Percentiles rank a stretch among this genome's conserved stretches.
Evolutionary conservation across 768 basidiomycete genomes (phyloP).

Genomic region (Tylopilus subfusipes): DNA sequence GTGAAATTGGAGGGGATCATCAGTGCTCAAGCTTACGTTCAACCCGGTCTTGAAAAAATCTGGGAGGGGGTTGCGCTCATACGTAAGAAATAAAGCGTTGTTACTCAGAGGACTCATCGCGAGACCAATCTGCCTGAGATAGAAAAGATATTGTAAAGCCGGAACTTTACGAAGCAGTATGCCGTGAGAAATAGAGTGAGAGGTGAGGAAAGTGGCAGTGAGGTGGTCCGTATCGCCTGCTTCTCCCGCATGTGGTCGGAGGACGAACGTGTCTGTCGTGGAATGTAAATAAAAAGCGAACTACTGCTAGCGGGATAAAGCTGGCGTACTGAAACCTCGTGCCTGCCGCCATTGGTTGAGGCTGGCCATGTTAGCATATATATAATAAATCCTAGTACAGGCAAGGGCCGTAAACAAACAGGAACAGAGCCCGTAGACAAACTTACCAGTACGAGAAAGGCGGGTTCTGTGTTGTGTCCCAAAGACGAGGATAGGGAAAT

Average conservation of each 20-base stretch:
- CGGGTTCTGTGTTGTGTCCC: conserved; percentile 87
- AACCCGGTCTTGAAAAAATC: conserved; percentile 96
- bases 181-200: conserved; percentile 99
- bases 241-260: conserved; percentile 96
- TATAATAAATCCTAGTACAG: conserved; percentile 81
- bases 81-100: conserved; percentile 94
- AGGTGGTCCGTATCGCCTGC: conserved; percentile 98
- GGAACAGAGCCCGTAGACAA: neutral
- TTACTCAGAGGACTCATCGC: conserved; percentile 99
- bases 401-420: conserved; percentile 1
- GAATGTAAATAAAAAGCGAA: conserved; percentile 1
- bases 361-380: conserved; percentile 95
- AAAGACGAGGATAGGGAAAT: conserved; percentile 86
- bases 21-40: conserved; percentile 94
- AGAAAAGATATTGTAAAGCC: conserved; percentile 94
- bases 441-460: conserved; percentile 93
- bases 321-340: conserved; percentile 83
- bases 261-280: conserved; percentile 83
- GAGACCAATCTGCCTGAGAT: conserved; percentile 95
- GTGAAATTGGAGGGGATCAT: conserved; percentile 95
- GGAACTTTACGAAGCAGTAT: conserved; percentile 97
- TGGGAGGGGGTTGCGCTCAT: conserved; percentile 94
- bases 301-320: neutral
- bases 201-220: conserved; percentile 91
- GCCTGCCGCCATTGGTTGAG: conserved; percentile 88